Base-by-base conservation (phyloP, 2,329 filamentous ascomycete species). In the Paraphaeosphaeria sporulosa region DNA sequence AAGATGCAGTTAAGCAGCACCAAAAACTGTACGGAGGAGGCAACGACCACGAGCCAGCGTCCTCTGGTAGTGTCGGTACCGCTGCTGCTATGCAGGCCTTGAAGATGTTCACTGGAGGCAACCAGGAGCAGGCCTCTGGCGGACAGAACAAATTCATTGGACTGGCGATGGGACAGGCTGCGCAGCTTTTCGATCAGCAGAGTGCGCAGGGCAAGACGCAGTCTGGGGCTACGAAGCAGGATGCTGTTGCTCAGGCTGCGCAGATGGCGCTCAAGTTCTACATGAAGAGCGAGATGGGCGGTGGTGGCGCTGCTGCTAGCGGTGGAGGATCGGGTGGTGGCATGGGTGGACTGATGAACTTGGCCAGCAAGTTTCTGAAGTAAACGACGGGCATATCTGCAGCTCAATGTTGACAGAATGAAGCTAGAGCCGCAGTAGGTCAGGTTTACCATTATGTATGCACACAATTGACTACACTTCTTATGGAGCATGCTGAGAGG, bases 181-280 rank as follows among this genome's bases (percentile, higher is more conserved):
- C 89, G 72, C 93, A 94, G 84, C 82, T 94, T 62, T 89, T 88
- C 75, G 86, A 89, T 68, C 76, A 88, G 78, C 86, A 89, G 78
- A 78, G 78, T 61, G 74, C 78, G 13, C 77, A 82, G 71, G 87
- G 86, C 21, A 86, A 85, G 66, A 83, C 83, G 61, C 62, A 71
- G 27, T 69, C 83, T 25, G 84, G 85, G 27, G 86, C 90, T 5
- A 90, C 87, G 79, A 97, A 97, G 86, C 88, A 97, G 79, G 89
- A 88, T 50, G 92, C 88, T 52, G 82, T 97, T 49, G 88, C 90
- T 74, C 83, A 89, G 76, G 94, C 94, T 3, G 93, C 89, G 1
- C 89, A 96, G 84, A 90, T 92, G 86, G 94, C 93, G 2, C 78
- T 97, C 70, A 93, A 96, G 86, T 90, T 97, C 87, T 97, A 94